phyloP scores from a whole-genome alignment of 2,329 filamentous ascomycete genomes.

The Pseudomassariella vexata region DNA sequence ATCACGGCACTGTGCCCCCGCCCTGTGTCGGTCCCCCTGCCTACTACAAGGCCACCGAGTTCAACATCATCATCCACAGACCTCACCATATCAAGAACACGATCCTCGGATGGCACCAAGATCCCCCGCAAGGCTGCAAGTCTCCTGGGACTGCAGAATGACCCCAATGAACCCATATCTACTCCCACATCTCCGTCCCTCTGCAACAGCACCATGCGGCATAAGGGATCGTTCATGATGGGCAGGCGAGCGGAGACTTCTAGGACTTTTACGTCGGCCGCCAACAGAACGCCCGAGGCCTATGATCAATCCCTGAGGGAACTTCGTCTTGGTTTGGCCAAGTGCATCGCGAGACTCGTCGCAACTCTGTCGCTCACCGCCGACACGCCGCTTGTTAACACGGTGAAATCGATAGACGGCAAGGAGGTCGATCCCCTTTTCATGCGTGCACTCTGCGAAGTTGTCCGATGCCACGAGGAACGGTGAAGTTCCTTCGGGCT shows the following conservation, averaged over 20 bases:
- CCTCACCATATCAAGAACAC: slow-evolving; percentile 3
- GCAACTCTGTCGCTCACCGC: slow-evolving; percentile 34
- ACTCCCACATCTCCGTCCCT: slow-evolving; percentile 9
- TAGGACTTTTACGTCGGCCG: slow-evolving; percentile 8
- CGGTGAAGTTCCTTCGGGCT: slow-evolving; percentile 9
- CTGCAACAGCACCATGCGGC: slow-evolving; percentile 12
- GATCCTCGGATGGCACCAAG: slow-evolving; percentile 13
- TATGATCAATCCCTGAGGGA: slow-evolving; percentile 32
- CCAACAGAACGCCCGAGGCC: slow-evolving; percentile 7
- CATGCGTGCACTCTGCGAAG: slow-evolving; percentile 33
- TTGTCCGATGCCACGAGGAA: slow-evolving; percentile 35
- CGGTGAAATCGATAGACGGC: slow-evolving; percentile 2
- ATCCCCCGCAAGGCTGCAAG: slow-evolving; percentile 40
- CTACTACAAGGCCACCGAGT: slow-evolving; percentile 15
- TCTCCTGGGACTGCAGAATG: slow-evolving; percentile 39
- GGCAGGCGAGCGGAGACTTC: slow-evolving; percentile 12
- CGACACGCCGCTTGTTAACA: background rate
- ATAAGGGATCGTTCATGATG: slow-evolving; percentile 14
- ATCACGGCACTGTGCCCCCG: slow-evolving; percentile 32
- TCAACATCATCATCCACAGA: slow-evolving; percentile 3
- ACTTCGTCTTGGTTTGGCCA: slow-evolving; percentile 42
- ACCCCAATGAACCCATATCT: too few relatives aligned
- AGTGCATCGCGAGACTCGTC: slow-evolving; percentile 45
- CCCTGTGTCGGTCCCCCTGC: slow-evolving; percentile 9
- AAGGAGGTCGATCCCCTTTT: slow-evolving; percentile 28